A percentile compares a stretch with the other conserved stretches of the same genome.
Conservation (phyloP, 2,329 filamentous ascomycete genomes). For the Epichloe sibirici region DNA sequence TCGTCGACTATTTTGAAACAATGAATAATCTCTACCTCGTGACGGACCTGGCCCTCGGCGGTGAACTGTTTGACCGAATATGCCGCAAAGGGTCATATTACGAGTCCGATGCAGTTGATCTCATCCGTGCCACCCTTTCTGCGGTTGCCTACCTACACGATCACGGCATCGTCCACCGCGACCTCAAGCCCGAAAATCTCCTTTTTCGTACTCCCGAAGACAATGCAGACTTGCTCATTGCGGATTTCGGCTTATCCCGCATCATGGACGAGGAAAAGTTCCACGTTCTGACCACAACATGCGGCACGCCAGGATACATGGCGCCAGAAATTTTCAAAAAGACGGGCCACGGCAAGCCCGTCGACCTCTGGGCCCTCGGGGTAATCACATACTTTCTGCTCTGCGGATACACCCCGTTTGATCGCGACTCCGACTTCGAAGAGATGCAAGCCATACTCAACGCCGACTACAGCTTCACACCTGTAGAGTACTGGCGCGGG, state of each 20-base stretch:
- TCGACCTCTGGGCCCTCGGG: conserved; percentile 96
- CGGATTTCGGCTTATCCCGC: conserved; percentile 86
- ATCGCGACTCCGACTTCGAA: conserved; percentile 92
- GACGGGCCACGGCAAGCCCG: conserved; percentile 92
- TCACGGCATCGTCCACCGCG: conserved; percentile 95
- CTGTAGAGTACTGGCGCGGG: conserved; percentile 90
- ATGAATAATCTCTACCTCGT: conserved; percentile 99
- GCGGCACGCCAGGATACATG: conserved; percentile 97
- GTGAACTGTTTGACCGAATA: conserved; percentile 96
- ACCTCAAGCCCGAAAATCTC: conserved; percentile 94
- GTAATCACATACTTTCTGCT: conserved; percentile 98
- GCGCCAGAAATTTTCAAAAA: conserved; percentile 99
- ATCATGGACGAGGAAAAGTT: conserved; percentile 99
- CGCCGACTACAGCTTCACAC: conserved; percentile 92
- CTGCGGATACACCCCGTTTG: conserved; percentile 96
- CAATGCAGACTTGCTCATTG: conserved; percentile 91
- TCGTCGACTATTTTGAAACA: conserved; percentile 98
- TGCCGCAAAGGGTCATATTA: conserved; percentile 98
- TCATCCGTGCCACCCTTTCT: conserved; percentile 87
- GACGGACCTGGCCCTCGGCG: conserved; percentile 88
- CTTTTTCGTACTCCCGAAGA: conserved; percentile 96
- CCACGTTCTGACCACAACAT: conserved; percentile 93
- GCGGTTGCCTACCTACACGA: conserved; percentile 98
- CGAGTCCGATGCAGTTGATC: conserved; percentile 88
- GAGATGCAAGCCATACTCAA: conserved; percentile 98